Conservation (phyloP, 2,329 filamentous ascomycete genomes). For the Beauveria asiatica region DNA sequence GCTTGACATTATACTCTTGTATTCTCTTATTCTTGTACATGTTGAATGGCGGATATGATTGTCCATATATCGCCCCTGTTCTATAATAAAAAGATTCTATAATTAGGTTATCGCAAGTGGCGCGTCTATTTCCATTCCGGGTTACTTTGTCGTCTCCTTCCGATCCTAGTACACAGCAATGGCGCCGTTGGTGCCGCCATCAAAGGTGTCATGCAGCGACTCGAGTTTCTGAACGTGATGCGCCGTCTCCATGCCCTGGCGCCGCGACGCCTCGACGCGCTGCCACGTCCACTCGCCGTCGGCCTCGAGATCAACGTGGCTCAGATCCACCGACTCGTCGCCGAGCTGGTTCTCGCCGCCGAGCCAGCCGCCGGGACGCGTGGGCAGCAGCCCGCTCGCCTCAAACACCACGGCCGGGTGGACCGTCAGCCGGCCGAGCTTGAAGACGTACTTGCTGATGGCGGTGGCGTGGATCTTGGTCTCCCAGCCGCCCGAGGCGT, state of each 20-base stretch:
- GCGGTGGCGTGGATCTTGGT: constrained; percentile 63
- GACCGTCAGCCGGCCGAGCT: constrained; percentile 73
- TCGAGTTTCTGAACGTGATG: constrained; percentile 50
- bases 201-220: constrained; percentile 41
- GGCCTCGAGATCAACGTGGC: constrained; percentile 25
- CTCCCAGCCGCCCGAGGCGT: constrained; percentile 39
- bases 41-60: not conserved
- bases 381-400: constrained; percentile 65
- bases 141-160: constrained; percentile 13
- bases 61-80: not conserved
- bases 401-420: constrained; percentile 69
- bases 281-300: constrained; percentile 49
- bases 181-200: constrained; percentile 44
- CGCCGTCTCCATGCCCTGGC: constrained; percentile 46
- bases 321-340: constrained; percentile 29
- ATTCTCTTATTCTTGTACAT: not conserved
- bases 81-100: not conserved
- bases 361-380: constrained; percentile 58
- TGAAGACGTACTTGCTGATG: constrained; percentile 74
- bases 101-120: not conserved
- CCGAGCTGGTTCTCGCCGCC: constrained; percentile 35
- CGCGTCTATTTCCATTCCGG: not conserved
- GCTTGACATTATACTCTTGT: too few relatives aligned
- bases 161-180: constrained; percentile 40
- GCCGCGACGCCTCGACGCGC: constrained; percentile 45